phyloP scores from a whole-genome alignment of 176 grass and related monocot species.

The Zizania latifolia region DNA sequence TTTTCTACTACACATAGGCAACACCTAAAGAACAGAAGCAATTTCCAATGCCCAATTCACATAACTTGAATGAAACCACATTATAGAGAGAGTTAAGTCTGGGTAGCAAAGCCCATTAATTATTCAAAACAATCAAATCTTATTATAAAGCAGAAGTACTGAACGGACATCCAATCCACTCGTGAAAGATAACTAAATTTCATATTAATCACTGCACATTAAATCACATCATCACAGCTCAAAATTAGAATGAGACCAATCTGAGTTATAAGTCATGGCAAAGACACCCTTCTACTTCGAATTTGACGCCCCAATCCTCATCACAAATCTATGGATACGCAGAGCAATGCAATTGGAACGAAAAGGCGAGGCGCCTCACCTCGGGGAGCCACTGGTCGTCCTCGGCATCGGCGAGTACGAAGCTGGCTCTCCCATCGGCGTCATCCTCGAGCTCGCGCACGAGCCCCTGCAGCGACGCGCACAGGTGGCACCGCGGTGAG shows the following conservation, averaged over 20 bases:
- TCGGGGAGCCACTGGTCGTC: slow-evolving; percentile 91
- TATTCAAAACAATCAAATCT: neutral
- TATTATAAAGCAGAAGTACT: neutral
- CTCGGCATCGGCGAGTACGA: slow-evolving; percentile 87
- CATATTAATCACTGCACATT: neutral
- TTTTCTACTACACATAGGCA: neutral
- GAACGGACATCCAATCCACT: neutral
- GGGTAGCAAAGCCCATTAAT: neutral
- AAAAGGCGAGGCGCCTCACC: slow-evolving; percentile 31
- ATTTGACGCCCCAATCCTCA: neutral
- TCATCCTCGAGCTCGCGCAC: slow-evolving; percentile 50
- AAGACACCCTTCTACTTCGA: neutral
- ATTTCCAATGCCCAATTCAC: neutral
- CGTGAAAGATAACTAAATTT: neutral
- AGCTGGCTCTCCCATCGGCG: slow-evolving; percentile 36
- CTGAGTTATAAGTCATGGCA: neutral
- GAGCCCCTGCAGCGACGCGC: slow-evolving; percentile 62
- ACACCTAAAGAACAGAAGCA: slow-evolving; percentile 1
- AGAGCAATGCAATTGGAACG: neutral
- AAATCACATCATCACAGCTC: neutral
- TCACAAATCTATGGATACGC: neutral
- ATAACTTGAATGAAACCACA: neutral
- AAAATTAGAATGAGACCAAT: neutral
- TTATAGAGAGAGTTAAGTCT: neutral
- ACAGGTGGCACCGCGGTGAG: slow-evolving; percentile 75